Evolutionary conservation across 306 rosid species (phyloP).

Genomic region (Cucumis cinereus): DNA sequence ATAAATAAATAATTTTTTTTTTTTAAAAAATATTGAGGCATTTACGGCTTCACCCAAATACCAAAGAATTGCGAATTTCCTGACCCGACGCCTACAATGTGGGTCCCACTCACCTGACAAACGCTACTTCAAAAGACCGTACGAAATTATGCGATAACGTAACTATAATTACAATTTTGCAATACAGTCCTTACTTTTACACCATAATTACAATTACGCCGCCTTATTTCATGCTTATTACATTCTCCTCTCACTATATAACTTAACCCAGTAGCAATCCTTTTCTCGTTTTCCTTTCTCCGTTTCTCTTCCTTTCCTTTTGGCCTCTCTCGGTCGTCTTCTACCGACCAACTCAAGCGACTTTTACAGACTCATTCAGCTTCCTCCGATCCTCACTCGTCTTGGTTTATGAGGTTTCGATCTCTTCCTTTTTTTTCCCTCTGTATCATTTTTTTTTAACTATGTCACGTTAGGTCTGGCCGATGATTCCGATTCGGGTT

Average conservation of each 20-base stretch:
- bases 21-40: too few species aligned
- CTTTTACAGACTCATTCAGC: constrained; percentile 38
- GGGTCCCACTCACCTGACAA: not conserved
- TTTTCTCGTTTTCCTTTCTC: not conserved
- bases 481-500: not conserved
- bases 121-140: not conserved
- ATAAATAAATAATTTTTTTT: too few species aligned
- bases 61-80: not conserved
- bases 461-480: not conserved
- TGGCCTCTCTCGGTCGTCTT: constrained; percentile 1
- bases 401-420: constrained; percentile 95
- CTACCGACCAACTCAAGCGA: constrained; percentile 17
- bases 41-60: too few species aligned
- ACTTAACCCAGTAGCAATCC: not conserved
- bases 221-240: not conserved
- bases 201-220: not conserved
- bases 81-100: not conserved
- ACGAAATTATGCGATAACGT: not conserved
- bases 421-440: not conserved
- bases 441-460: not conserved
- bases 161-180: not conserved
- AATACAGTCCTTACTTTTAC: not conserved
- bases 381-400: constrained; percentile 58
- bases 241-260: not conserved
- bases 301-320: not conserved